These are phyloP conservation scores for Sporothrix dimorphospora DNA, from an alignment of 2,329 filamentous ascomycete genomes.

Conservation along the genomic window DNA sequence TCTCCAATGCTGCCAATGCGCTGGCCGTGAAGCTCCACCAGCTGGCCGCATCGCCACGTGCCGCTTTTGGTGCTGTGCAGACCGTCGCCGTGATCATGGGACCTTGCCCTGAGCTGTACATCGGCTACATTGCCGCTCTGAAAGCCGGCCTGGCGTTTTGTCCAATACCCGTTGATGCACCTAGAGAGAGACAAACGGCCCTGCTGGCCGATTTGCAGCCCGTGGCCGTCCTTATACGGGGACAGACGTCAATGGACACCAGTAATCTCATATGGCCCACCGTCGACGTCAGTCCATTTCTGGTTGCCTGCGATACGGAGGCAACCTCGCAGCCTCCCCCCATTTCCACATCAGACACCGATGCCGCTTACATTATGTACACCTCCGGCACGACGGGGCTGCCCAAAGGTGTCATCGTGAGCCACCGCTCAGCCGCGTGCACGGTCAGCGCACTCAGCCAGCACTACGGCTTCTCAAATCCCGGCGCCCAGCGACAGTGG, in stretches of 20 bases:
- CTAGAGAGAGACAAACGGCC: constrained; percentile 37
- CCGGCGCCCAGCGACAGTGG: constrained; percentile 30
- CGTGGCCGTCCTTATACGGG: not conserved
- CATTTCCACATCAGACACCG: not conserved
- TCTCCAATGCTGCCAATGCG: not conserved
- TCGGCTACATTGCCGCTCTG: constrained; percentile 43
- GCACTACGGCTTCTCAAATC: constrained; percentile 27
- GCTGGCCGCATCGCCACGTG: not conserved
- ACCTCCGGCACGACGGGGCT: constrained; percentile 63
- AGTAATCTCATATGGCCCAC: not conserved
- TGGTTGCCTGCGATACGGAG: not conserved
- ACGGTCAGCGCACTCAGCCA: constrained; percentile 40
- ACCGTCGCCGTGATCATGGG: constrained; percentile 35
- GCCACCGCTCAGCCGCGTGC: constrained; percentile 47
- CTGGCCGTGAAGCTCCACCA: not conserved
- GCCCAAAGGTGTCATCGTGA: constrained; percentile 62
- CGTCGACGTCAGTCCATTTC: not conserved
- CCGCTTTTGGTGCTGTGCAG: not conserved
- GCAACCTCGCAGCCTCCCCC: too few relatives aligned
- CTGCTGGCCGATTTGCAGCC: constrained; percentile 34
- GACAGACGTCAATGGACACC: not conserved
- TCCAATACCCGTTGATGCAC: constrained; percentile 44
- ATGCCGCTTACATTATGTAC: constrained; percentile 47
- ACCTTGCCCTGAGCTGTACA: constrained; percentile 43
- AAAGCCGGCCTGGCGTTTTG: constrained; percentile 45